Base-by-base conservation (phyloP, 108 stramenopile species). In the Cylindrotheca closterium region DNA sequence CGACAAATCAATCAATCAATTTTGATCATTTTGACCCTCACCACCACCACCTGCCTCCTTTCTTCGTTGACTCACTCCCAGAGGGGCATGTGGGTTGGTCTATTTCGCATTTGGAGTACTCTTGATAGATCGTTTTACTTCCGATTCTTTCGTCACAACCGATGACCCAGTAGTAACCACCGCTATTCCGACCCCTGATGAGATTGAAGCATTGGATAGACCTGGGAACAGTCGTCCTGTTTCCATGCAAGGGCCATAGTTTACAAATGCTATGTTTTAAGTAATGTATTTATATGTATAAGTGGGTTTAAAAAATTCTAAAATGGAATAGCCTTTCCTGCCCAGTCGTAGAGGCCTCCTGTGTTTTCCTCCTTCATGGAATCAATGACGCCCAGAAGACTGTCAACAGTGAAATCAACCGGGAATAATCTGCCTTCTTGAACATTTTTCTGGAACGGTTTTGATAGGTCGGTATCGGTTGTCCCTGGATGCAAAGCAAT, bases 401-500 rank as follows among this genome's bases (percentile, higher is more conserved):
- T 69, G 4, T 67, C 47, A n/a, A 79, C 83, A 8, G 92, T 89
- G 55, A 83, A 88, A 1, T 85, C 78, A 1, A 79, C 80, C 2
- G 84, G 80, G 58, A 95, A 97, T 3, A 97, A 77, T 51, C 87
- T 77, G 25, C 83, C 88, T 37, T 81, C 79, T 32, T 65, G 71
- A 21, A 95, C 93, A 69, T 91, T 91, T 19, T 58, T 71, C 61
- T 93, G 93, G 67, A 97, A 97, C 1, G 97, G 97, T 60, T 76
- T 52, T 51, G 89, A 92, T 55, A 98, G 70, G 55, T 88, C 94
- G 17, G 97, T 96, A 46, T 93, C 80, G 0, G 95, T 96, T 1
- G 95, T 98, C 23, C 97, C 97, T 8, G 97, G 97, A 79, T 98
- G 95, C 37, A 95, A 61, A 0, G 85, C 88, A 27, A 94, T 73